Evolutionary conservation across 1,139 yeast species (phyloP).

Genomic region (Pneumocystis oryctolagi): DNA sequence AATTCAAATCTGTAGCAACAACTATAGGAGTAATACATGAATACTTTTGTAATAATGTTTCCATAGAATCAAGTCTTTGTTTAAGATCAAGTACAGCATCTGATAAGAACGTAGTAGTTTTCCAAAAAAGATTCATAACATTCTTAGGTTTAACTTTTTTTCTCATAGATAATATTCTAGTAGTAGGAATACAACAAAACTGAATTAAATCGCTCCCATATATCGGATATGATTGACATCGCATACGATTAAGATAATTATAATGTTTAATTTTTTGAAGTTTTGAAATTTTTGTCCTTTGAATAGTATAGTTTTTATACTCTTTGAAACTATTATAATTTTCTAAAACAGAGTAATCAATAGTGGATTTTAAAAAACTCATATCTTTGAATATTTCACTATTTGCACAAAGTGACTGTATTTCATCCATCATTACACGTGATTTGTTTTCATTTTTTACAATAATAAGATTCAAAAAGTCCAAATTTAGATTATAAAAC

Average conservation of each 20-base stretch:
- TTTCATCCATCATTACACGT: constrained; percentile 3
- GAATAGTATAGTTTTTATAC: constrained; percentile 39
- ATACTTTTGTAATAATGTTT: constrained; percentile 44
- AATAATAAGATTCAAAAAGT: constrained; percentile 48
- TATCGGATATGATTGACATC: constrained; percentile 44
- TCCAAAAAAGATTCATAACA: constrained; percentile 13
- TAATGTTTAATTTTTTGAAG: constrained; percentile 41
- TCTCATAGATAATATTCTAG: neutral
- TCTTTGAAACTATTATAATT: constrained; percentile 40
- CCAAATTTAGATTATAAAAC: constrained; percentile 32
- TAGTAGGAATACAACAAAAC: constrained; percentile 1
- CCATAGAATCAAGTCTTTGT: constrained; percentile 23
- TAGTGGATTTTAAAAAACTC: constrained; percentile 10
- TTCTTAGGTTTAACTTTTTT: constrained; percentile 12
- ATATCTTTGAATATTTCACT: constrained; percentile 9
- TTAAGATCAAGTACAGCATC: constrained; percentile 7
- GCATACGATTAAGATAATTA: constrained; percentile 47
- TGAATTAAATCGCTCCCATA: constrained; percentile 37
- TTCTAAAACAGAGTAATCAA: constrained; percentile 18
- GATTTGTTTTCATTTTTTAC: constrained; percentile 32
- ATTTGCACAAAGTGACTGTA: constrained; percentile 33
- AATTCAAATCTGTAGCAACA: constrained; percentile 62
- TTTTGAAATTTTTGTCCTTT: constrained; percentile 35
- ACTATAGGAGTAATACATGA: constrained; percentile 82
- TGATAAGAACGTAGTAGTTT: constrained; percentile 3